Evolutionary conservation across 768 basidiomycete species (phyloP), one percentile per base, ranked within the genome.

Genomic region (Phlegmacium glaucopus): DNA sequence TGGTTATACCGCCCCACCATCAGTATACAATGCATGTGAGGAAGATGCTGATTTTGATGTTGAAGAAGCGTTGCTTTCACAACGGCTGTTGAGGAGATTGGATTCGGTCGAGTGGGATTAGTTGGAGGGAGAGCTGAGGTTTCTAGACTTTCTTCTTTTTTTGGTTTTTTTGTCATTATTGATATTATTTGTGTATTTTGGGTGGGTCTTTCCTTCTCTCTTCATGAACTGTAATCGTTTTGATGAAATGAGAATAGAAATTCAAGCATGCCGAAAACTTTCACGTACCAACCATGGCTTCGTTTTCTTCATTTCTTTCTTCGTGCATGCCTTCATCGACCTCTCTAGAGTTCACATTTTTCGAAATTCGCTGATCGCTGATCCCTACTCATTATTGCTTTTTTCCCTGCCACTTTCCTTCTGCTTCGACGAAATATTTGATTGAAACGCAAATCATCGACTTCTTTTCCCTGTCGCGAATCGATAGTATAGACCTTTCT

Each of bases 61-160:
- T 42, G 67, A 69, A 42, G 67, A 69, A 49, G 63, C 66, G 29
- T 53, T 69, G 48, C 57, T 69, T 35, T 61, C 67, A 32, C 67
- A 69, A 53, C 54, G 55, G 45, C 41, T 69, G 38, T 56, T 67
- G 59, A 64, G 50, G 47, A 53, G 61, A 38, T 52, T 69, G 45
- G 60, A 64, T 50, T 53, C 53, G 28, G 50, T 50, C 44, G 55
- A 47, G 9, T 57, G 52, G 54, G 58, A 57, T 45, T 44, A 9
- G 45, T 29, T 27, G 45, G 37, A 48, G 26, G 26, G 27, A 35
- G 10, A n/a, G n/a, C n/a, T n/a, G n/a, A 29, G 18, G 37, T 28
- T 16, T 3, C 6, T 26, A 16, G 28, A 9, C 6, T n/a, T n/a
- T n/a, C n/a, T n/a, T n/a, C n/a, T n/a, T n/a, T n/a, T n/a, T n/a